Evolutionary conservation across 306 rosid species (phyloP).

Genomic region (Trifolium dubium): DNA sequence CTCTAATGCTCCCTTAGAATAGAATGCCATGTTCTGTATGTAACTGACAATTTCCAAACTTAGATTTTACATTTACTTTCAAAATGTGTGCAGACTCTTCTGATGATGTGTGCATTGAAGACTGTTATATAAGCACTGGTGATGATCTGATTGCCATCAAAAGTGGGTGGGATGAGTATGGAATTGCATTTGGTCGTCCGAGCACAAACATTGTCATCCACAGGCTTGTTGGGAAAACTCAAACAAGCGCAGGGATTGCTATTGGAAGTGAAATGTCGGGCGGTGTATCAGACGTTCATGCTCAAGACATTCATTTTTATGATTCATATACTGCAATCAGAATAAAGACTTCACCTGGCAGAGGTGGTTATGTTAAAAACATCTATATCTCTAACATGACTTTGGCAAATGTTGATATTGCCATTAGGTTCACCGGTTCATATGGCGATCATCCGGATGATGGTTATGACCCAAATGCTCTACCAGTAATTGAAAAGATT

Average conservation of each 20-base stretch:
- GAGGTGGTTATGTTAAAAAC: slow-evolving; percentile 81
- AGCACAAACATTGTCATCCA: slow-evolving; percentile 62
- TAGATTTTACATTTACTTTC: slow-evolving; percentile 39
- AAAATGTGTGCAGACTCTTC: slow-evolving; percentile 64
- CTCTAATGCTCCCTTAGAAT: neutral
- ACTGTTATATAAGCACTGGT: slow-evolving; percentile 83
- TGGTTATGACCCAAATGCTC: slow-evolving; percentile 58
- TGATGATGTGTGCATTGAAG: slow-evolving; percentile 76
- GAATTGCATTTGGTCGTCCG: slow-evolving; percentile 69
- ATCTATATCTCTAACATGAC: slow-evolving; percentile 64
- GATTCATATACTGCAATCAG: slow-evolving; percentile 59
- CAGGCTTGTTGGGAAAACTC: slow-evolving; percentile 60
- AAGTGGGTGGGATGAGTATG: slow-evolving; percentile 91
- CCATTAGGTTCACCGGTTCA: slow-evolving; percentile 66
- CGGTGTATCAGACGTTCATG: slow-evolving; percentile 73
- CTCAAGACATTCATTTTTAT: slow-evolving; percentile 57
- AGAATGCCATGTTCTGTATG: neutral
- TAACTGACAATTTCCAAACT: slow-evolving; percentile 9
- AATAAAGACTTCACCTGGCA: slow-evolving; percentile 82
- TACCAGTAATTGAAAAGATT: slow-evolving; percentile 62
- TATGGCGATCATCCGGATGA: slow-evolving; percentile 82
- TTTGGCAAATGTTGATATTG: slow-evolving; percentile 57
- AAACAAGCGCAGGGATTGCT: slow-evolving; percentile 67
- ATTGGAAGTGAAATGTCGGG: slow-evolving; percentile 94
- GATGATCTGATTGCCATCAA: slow-evolving; percentile 81